phyloP scores from a whole-genome alignment of 352 stramenopile genomes.

The Globisporangium irregulare region DNA sequence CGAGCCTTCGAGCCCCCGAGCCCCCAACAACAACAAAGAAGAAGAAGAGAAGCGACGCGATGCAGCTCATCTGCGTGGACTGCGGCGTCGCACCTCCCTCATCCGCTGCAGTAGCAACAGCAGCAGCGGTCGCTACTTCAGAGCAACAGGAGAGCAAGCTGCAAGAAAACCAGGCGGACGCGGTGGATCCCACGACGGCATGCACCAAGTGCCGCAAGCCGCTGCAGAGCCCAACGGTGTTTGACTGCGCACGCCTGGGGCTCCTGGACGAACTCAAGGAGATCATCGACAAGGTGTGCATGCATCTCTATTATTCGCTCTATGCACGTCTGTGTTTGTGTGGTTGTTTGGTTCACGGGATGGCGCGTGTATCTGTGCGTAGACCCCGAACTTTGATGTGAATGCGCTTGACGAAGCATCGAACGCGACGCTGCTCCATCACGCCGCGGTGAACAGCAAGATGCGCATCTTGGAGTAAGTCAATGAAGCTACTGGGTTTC shows the following conservation, averaged over 20 bases:
- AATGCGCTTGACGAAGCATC: conserved; percentile 46
- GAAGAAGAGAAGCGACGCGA: background rate
- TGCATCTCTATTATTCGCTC: background rate
- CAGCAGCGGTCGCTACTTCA: background rate
- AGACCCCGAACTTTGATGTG: conserved; percentile 56
- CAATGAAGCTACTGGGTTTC: too few species aligned
- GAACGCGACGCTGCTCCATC: conserved; percentile 70
- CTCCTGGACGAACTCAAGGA: conserved; percentile 56
- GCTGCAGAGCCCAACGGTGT: conserved; percentile 36
- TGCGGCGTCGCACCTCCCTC: conserved; percentile 22
- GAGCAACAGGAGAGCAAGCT: background rate
- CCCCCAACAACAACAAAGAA: background rate
- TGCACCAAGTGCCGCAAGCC: conserved; percentile 44
- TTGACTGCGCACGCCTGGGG: conserved; percentile 65
- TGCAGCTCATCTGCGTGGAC: conserved; percentile 33
- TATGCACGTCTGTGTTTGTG: background rate
- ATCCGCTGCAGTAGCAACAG: background rate
- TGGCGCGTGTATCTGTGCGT: background rate
- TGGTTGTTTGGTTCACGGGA: background rate
- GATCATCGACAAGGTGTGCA: conserved; percentile 27
- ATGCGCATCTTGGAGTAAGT: conserved; percentile 72
- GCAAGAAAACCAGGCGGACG: background rate
- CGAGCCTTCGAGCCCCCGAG: background rate
- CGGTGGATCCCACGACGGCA: background rate
- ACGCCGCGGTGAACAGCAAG: conserved; percentile 76